Conservation (phyloP, 1,139 yeast genomes). For the Pichiaceae sp. region DNA sequence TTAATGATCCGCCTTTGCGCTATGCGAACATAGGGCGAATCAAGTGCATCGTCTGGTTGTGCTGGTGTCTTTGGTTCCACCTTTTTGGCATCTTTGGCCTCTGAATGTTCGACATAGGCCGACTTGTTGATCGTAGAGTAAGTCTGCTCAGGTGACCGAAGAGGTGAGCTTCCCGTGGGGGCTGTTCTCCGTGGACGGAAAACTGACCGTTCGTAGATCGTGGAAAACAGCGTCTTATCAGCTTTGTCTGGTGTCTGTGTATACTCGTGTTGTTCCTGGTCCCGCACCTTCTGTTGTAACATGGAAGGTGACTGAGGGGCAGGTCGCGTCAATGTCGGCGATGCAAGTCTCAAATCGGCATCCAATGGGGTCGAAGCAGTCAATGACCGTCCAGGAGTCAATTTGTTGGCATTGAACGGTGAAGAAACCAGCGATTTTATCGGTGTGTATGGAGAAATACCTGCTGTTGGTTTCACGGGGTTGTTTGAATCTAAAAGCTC, state of each 20-base stretch:
- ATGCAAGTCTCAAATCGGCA: neutral
- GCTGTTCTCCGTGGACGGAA: conserved; percentile 1
- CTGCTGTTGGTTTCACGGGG: neutral
- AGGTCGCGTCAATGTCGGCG: neutral
- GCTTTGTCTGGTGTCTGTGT: neutral
- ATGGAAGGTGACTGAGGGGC: neutral
- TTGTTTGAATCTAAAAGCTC: conserved; percentile 1
- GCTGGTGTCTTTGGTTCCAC: neutral
- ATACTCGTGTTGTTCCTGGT: neutral
- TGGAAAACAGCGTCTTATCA: conserved; percentile 1
- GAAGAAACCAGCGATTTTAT: conserved; percentile 20
- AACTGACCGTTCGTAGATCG: conserved; percentile 2
- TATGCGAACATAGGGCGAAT: conserved; percentile 20
- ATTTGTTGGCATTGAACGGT: conserved; percentile 15
- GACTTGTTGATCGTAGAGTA: neutral
- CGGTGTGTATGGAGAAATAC: conserved; percentile 10
- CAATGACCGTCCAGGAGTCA: neutral
- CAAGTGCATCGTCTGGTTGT: conserved; percentile 9
- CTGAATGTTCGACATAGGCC: neutral
- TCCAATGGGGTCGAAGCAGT: conserved; percentile 6
- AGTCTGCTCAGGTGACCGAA: neutral
- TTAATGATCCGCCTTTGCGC: conserved; percentile 22
- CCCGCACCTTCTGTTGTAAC: conserved; percentile 2
- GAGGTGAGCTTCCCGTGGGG: neutral
- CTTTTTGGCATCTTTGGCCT: neutral